Percentiles rank a stretch among this genome's conserved stretches.
Evolutionary conservation across 164 flowering plant species (phyloP).

Genomic region (Aristolochia contorta): DNA sequence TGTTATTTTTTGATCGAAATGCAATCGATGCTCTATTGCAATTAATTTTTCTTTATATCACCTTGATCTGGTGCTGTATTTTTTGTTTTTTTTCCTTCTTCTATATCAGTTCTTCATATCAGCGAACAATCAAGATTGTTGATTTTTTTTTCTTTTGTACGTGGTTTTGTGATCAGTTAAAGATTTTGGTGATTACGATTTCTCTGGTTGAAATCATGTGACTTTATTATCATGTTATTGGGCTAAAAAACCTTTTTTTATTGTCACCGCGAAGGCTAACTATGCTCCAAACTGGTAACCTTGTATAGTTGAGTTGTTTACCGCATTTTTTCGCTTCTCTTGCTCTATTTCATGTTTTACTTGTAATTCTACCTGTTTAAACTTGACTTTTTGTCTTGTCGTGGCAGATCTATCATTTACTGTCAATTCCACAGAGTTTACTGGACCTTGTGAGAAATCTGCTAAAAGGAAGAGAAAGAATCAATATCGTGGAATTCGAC

Average conservation of each 20-base stretch:
- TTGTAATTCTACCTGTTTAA: background rate
- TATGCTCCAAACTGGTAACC: no score
- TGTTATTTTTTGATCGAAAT: no score
- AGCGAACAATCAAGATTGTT: no score
- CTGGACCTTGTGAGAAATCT: conserved; percentile 54
- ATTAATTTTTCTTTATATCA: no score
- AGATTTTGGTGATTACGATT: background rate
- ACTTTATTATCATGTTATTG: background rate
- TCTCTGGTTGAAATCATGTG: background rate
- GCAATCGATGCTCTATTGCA: no score
- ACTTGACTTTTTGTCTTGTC: background rate
- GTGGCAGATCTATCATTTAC: conserved; percentile 23
- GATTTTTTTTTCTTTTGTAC: no score
- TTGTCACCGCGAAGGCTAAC: no score
- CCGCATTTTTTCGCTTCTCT: background rate
- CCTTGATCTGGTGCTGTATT: no score
- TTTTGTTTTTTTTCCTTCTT: no score
- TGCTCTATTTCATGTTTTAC: background rate
- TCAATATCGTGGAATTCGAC: conserved; percentile 88
- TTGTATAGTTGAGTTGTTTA: no score
- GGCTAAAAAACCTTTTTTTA: background rate
- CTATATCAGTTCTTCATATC: no score
- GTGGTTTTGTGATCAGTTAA: no score
- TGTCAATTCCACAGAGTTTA: conserved; percentile 38
- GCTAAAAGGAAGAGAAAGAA: conserved; percentile 92